Base-by-base conservation (phyloP, 2,329 filamentous ascomycete genomes). In the Aspergillus hiratsukae region DNA sequence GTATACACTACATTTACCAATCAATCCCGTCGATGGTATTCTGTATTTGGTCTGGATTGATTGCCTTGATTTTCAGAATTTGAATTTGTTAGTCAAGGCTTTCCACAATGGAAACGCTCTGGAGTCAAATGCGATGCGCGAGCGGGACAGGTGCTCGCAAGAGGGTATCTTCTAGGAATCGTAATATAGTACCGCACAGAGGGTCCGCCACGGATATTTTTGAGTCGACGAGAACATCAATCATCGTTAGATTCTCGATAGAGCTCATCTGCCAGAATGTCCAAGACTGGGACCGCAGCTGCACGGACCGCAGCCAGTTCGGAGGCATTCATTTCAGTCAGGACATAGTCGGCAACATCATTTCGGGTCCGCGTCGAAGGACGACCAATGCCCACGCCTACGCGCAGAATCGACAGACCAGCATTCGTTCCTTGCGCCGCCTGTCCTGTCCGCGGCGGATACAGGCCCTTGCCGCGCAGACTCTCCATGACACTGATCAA, bases 381-480 rank as follows among this genome's bases (percentile, higher is more conserved):
- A 48, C 94, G 78, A n/a, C 90, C 92, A 75, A 97, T 96, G 0
- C 94, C 94, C 11, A 97, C 77, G 0, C 89, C 87, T 51, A 97
- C 83, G 57, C 89, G 80, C 66, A 81, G 72, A 62, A 81, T 78
- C 28, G 75, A 73, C 6, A 76, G 59, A 29, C 66, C 63, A 1
- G 61, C 62, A 17, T 76, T 53, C n/a, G 59, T 61, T 35, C 61
- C 60, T 55, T 70, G 65, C 35, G 61, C 59, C 43, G 61, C 59
- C 53, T 68, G 65, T 52, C 67, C 63, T 60, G 76, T 72, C 63
- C 79, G 53, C 25, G 62, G 35, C 3, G 65, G 64, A 54, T 72
- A 66, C 40, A 74, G 28, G 4, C 67, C 69, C 49, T 71, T 72
- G 40, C 70, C 61, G 70, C 80, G 76, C 78, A 90, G 61, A 51